Percentiles rank a stretch among this genome's conserved stretches.
phyloP scores from a whole-genome alignment of 2,329 filamentous ascomycete genomes.

The Immersiporthe knoxdaviesiana region DNA sequence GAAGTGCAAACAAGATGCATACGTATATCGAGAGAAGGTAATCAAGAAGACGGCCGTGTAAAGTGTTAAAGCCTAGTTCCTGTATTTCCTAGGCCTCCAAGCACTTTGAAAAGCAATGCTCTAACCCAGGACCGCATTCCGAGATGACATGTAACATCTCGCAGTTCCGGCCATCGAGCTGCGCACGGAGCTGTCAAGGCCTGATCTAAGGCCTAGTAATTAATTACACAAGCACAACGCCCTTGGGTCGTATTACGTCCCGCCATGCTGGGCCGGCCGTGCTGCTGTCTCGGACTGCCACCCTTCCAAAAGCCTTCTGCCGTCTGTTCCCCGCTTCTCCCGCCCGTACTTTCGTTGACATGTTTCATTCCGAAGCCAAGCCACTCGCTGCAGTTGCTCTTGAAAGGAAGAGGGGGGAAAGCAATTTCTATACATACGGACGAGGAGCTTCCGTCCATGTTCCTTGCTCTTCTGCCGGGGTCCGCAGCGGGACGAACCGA shows the following conservation, averaged over 20 bases:
- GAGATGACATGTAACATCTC: not conserved
- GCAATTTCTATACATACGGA: not conserved
- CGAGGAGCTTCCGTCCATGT: not conserved
- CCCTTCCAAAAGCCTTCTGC: not conserved
- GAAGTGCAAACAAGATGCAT: not conserved
- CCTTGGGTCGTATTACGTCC: not conserved
- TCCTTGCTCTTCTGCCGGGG: slow-evolving; percentile 8
- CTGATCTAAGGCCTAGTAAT: not conserved
- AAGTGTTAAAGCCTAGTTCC: not conserved
- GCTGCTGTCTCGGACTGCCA: slow-evolving; percentile 1
- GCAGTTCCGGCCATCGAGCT: not conserved
- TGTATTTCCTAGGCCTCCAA: too few species aligned
- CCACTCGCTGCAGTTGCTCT: not conserved
- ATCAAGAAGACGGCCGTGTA: not conserved
- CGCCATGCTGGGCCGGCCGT: slow-evolving; percentile 6
- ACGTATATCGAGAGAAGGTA: not conserved
- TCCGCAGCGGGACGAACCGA: slow-evolving; percentile 12
- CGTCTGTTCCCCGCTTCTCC: not conserved
- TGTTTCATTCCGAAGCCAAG: not conserved
- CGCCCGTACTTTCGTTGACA: not conserved
- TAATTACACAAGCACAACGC: not conserved
- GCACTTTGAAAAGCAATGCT: not conserved
- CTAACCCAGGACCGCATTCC: not conserved
- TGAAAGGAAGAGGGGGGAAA: not conserved
- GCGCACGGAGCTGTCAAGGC: not conserved